Conservation (phyloP, 1,284 basidiomycete species). For the Kwoniella shivajii region DNA sequence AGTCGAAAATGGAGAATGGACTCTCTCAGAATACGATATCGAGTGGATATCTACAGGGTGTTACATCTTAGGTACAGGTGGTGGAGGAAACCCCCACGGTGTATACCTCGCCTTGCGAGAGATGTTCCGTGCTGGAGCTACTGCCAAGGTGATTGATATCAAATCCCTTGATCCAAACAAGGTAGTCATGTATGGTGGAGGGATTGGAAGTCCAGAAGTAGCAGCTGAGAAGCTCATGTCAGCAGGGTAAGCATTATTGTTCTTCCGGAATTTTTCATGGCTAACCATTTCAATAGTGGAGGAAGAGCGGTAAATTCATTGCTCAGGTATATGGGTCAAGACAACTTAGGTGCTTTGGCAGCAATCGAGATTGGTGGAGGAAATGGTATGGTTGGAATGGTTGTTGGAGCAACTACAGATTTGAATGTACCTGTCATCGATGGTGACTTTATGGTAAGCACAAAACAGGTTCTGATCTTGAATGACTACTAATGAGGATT, state of each 20-base stretch:
- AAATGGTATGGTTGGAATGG: constrained; percentile 62
- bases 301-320: constrained; percentile 1
- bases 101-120: constrained; percentile 33
- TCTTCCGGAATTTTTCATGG: constrained; percentile 17
- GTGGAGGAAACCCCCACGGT: constrained; percentile 38
- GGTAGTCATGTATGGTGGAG: constrained; percentile 45
- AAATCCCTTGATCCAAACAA: constrained; percentile 16
- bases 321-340: constrained; percentile 5
- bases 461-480: too few relatives aligned
- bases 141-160: constrained; percentile 37
- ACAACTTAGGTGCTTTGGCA: constrained; percentile 19
- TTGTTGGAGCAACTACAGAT: constrained; percentile 52
- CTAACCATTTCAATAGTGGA: too few relatives aligned
- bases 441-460: constrained; percentile 54
- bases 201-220: constrained; percentile 61
- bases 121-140: constrained; percentile 33
- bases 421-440: constrained; percentile 55
- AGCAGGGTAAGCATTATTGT: constrained; percentile 28
- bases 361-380: constrained; percentile 58
- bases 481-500: neutral
- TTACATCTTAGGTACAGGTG: constrained; percentile 47
- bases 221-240: constrained; percentile 29
- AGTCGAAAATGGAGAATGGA: constrained; percentile 46
- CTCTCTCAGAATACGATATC: constrained; percentile 41
- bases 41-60: constrained; percentile 43